A percentile compares a stretch with the other conserved stretches of the same genome.
phyloP scores from a whole-genome alignment of 108 stramenopile genomes.

The Epithemia pelagica region DNA sequence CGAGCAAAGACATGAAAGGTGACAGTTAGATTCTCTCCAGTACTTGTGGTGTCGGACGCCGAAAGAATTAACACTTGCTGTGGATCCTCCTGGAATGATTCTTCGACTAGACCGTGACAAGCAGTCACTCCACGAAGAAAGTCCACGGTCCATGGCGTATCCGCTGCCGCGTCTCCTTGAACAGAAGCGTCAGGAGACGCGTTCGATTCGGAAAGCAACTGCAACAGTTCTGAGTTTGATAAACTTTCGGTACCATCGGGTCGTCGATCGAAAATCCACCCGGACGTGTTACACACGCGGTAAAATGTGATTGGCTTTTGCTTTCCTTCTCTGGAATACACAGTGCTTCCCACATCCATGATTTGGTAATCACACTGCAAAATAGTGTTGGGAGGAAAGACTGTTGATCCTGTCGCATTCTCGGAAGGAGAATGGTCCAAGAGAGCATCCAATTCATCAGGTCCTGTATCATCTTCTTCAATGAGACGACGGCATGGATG shows the following conservation, averaged over 20 bases:
- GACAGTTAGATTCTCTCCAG: background rate
- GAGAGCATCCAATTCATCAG: background rate
- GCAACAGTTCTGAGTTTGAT: background rate
- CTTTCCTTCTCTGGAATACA: background rate
- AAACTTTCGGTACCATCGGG: background rate
- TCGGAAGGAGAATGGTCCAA: background rate
- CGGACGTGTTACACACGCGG: conserved; percentile 1
- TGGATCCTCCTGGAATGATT: background rate
- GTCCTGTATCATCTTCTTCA: background rate
- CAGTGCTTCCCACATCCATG: background rate
- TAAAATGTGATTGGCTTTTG: background rate
- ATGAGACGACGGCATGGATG: background rate
- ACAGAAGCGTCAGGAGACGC: background rate
- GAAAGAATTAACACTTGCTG: background rate
- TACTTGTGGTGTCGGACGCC: background rate
- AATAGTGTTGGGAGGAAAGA: background rate
- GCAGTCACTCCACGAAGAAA: conserved; percentile 8
- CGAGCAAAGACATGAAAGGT: background rate
- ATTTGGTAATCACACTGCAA: conserved; percentile 2
- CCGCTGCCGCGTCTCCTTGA: background rate
- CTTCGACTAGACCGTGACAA: background rate
- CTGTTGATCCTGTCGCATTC: background rate
- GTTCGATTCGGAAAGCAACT: background rate
- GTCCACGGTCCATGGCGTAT: conserved; percentile 4
- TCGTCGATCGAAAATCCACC: conserved; percentile 5